Conservation (phyloP, 2,329 filamentous ascomycete genomes). For the Sporothrix globosa region DNA sequence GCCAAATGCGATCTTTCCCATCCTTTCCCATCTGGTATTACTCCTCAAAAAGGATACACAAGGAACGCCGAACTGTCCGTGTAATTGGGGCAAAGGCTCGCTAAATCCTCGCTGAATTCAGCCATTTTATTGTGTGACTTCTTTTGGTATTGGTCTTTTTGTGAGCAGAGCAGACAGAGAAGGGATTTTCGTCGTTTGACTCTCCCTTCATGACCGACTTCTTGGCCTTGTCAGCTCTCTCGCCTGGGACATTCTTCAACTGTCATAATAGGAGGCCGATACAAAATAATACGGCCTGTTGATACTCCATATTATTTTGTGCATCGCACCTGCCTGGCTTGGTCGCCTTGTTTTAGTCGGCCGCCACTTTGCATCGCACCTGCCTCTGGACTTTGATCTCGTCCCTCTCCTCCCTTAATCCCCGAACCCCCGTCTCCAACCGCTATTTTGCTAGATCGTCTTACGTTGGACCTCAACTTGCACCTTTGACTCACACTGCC, state of each 20-base stretch:
- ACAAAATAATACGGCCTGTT: neutral
- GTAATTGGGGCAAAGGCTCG: slow-evolving; percentile 2
- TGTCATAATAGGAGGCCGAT: neutral
- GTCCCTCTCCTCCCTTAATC: neutral
- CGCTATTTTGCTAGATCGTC: neutral
- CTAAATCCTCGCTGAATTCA: slow-evolving; percentile 29
- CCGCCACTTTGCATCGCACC: slow-evolving; percentile 20
- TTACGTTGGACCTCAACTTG: neutral
- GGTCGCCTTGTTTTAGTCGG: slow-evolving; percentile 19
- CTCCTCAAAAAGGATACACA: neutral
- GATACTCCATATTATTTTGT: neutral
- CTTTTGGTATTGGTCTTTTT: neutral
- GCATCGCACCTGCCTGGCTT: neutral
- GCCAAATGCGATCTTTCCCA: slow-evolving; percentile 15
- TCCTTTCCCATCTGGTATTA: neutral
- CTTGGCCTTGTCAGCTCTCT: slow-evolving; percentile 6
- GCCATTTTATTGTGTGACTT: neutral
- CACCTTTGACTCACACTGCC: neutral
- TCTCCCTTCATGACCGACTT: slow-evolving; percentile 12
- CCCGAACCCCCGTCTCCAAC: neutral
- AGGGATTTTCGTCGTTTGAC: neutral
- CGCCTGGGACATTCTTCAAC: neutral
- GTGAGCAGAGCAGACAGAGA: neutral
- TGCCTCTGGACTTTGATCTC: neutral
- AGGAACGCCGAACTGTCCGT: neutral